phyloP scores from a whole-genome alignment of 1,284 basidiomycete species.

The Fomitopsis pinicola region DNA sequence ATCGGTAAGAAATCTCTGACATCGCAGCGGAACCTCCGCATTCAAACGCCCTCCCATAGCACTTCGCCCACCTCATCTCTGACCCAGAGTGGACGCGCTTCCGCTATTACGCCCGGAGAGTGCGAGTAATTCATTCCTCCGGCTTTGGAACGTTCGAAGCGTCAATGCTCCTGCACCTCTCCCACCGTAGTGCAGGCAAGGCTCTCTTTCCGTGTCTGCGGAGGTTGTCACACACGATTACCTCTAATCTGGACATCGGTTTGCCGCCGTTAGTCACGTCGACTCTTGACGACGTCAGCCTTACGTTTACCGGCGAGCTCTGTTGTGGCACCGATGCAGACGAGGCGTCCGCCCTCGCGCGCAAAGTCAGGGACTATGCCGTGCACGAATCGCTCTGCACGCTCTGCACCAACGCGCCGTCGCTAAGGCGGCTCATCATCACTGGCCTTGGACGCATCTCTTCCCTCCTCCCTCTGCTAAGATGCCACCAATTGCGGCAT shows the following conservation, averaged over 20 bases:
- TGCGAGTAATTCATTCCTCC: background rate
- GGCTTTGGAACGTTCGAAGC: conserved; percentile 1
- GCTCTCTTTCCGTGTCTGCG: background rate
- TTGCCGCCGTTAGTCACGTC: background rate
- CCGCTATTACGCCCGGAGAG: background rate
- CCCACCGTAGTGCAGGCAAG: background rate
- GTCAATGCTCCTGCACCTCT: background rate
- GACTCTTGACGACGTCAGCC: background rate
- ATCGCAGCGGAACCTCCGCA: background rate
- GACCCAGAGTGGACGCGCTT: background rate
- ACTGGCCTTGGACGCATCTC: background rate
- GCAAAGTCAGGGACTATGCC: background rate
- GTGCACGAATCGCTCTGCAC: background rate
- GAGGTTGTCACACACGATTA: background rate
- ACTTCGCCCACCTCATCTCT: background rate
- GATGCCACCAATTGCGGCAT: background rate
- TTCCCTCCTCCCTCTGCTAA: background rate
- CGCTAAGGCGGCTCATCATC: background rate
- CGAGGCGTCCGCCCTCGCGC: background rate
- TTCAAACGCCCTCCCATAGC: background rate
- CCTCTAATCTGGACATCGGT: background rate
- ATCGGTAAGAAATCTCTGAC: background rate
- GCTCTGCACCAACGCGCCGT: background rate
- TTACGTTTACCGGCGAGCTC: background rate
- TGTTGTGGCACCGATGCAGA: background rate